A percentile compares a stretch with the other conserved stretches of the same genome.
Evolutionary conservation across 1,284 basidiomycete species (phyloP).

Genomic region (Trichosporon sp.): DNA sequence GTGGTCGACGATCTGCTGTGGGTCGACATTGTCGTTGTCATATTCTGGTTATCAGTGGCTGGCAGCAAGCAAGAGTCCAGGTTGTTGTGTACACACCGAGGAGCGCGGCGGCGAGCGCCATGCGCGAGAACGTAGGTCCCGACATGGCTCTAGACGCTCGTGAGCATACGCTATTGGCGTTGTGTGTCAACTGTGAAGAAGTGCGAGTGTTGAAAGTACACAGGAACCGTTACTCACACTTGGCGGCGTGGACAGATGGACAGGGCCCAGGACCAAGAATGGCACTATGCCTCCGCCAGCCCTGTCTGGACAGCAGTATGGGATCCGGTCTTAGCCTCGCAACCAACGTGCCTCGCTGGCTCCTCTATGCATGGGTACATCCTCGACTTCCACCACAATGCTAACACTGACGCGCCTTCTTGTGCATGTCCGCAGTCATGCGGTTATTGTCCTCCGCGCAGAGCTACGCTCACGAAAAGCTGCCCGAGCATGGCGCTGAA

Average conservation of each 20-base stretch:
- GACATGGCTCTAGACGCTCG: constrained; percentile 15
- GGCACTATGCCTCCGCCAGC: constrained; percentile 16
- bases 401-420: neutral
- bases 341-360: neutral
- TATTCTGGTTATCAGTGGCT: constrained; percentile 43
- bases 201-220: too few species aligned
- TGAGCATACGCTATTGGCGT: neutral
- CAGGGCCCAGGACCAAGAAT: constrained; percentile 4
- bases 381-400: neutral
- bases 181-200: neutral
- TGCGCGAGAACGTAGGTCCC: constrained; percentile 34
- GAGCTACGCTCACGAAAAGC: neutral
- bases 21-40: constrained; percentile 48
- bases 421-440: neutral
- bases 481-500: neutral
- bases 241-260: constrained; percentile 18
- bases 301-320: neutral
- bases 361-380: neutral
- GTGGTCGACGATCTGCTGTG: constrained; percentile 35
- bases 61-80: neutral
- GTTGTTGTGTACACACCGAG: constrained; percentile 31
- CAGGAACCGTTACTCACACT: neutral
- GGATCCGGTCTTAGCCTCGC: neutral
- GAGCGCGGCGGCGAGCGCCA: constrained; percentile 52
- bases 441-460: neutral